Evolutionary conservation across 2,329 filamentous ascomycete species (phyloP), one percentile per base, ranked within the genome.

Genomic region (Colletotrichum caudatum): DNA sequence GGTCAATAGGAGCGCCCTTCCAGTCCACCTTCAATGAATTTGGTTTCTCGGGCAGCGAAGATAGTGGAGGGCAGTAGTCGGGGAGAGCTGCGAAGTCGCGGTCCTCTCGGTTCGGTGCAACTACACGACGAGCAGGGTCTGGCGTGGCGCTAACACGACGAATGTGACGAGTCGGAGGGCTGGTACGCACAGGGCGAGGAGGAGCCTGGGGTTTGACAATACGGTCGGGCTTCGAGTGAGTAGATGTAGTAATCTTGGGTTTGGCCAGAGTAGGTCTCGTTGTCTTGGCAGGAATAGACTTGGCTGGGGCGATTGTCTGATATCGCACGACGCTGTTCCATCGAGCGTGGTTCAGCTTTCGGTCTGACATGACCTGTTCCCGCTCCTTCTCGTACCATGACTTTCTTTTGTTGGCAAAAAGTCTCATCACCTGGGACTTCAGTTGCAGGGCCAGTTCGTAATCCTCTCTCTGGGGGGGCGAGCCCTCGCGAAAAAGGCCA

Each of bases 11-110:
- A 73, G 90, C 89, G 9, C 93, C 93, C 83, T 95, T 96, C 93
- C 94, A 97, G 73, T 97, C 94, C 35, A 93, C 91, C 84, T 95
- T 95, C 76, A 96, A 87, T 53, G 87, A 89, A 80, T 93, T 94
- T 63, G 87, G 83, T 76, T 91, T 91, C 75, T 84, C 83, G 9
- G 91, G 89, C 5, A 96, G 87, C 2, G 91, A 91, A 66, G 85
- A 82, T 53, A 90, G 78, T 0, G 92, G 90, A 56, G 94, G 94
- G 63, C 90, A 94, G 79, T 88, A 93, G 80, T 97, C 90, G 7
- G 88, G 87, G 41, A 97, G 85, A 4, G 89, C 84, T 57, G 87
- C 84, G 81, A 93, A 97, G 80, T 97, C 92, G 78, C 93, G 94
- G 79, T 97, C 94, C 79, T 96, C 94, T 44, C 93, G 88, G 76